phyloP scores from a whole-genome alignment of 1,139 yeast species.

The Suhomyces wounanorum region DNA sequence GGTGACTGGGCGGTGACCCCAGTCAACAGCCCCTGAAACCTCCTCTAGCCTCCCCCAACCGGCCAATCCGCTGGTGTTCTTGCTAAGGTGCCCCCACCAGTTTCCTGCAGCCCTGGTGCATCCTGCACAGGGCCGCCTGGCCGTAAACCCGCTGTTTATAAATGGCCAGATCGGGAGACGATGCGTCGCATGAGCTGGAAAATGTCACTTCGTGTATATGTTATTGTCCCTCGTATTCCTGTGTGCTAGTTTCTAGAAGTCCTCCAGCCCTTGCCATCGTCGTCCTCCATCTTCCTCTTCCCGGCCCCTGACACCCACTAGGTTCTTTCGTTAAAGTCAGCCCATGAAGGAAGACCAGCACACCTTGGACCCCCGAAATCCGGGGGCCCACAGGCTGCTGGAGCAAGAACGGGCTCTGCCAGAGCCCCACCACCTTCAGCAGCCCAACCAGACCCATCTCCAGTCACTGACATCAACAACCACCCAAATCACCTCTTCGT shows the following conservation, averaged over 20 bases:
- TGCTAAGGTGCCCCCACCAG: background rate
- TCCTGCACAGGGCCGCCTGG: background rate
- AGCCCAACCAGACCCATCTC: background rate
- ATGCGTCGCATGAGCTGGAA: background rate
- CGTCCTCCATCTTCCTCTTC: background rate
- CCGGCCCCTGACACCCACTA: slow-evolving; percentile 10
- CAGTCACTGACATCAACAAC: background rate
- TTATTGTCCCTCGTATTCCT: background rate
- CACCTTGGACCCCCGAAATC: background rate
- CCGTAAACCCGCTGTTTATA: background rate
- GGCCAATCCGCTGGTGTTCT: background rate
- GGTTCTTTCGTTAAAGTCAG: slow-evolving; percentile 12
- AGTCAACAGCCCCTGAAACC: background rate
- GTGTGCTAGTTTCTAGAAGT: background rate
- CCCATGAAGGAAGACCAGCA: slow-evolving; percentile 10
- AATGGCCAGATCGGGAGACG: slow-evolving; percentile 4
- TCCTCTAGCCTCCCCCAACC: background rate
- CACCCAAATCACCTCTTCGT: background rate
- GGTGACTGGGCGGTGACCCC: too few species aligned
- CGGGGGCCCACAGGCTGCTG: background rate
- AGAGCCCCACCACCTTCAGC: background rate
- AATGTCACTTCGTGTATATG: background rate
- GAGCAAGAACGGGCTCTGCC: background rate
- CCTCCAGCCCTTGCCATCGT: background rate
- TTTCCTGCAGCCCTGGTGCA: background rate